phyloP scores from a whole-genome alignment of 148 eudicot genomes.

The Persicaria maculosa region DNA sequence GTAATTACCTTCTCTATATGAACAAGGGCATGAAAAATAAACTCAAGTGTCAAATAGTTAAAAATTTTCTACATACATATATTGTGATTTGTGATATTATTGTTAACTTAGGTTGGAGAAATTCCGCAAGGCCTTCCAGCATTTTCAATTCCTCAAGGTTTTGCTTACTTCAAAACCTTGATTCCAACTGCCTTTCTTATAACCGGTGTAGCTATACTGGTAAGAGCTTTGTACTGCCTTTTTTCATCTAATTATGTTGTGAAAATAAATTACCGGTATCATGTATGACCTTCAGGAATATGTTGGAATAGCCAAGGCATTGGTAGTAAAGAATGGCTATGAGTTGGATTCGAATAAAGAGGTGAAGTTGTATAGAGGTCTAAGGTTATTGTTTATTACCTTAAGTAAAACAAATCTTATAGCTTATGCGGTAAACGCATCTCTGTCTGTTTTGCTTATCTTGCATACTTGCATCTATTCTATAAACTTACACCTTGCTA shows the following conservation, averaged over 20 bases:
- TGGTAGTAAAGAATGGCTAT: slow-evolving; percentile 95
- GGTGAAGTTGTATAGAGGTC: slow-evolving; percentile 30
- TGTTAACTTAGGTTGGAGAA: slow-evolving; percentile 62
- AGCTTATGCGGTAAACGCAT: background rate
- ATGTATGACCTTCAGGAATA: slow-evolving; percentile 54
- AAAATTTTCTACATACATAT: background rate
- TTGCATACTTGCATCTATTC: too few species aligned
- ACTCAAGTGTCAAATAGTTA: too few species aligned
- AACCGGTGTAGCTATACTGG: slow-evolving; percentile 94
- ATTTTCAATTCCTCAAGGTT: slow-evolving; percentile 76
- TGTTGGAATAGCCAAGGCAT: slow-evolving; percentile 95
- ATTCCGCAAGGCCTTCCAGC: slow-evolving; percentile 92
- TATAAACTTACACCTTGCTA: too few species aligned
- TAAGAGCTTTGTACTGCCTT: slow-evolving; percentile 26
- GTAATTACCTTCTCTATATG: too few species aligned
- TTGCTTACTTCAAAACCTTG: slow-evolving; percentile 55
- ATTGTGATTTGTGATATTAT: background rate
- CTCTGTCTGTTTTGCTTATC: background rate
- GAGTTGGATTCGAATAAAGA: slow-evolving; percentile 95
- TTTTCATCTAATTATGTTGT: slow-evolving; percentile 14
- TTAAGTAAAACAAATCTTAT: background rate
- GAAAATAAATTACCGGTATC: slow-evolving; percentile 3
- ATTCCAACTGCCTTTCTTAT: slow-evolving; percentile 86
- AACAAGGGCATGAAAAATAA: too few species aligned
- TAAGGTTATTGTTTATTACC: too few species aligned